Base-by-base conservation (phyloP, 768 basidiomycete species). In the Mycena alexandri region DNA sequence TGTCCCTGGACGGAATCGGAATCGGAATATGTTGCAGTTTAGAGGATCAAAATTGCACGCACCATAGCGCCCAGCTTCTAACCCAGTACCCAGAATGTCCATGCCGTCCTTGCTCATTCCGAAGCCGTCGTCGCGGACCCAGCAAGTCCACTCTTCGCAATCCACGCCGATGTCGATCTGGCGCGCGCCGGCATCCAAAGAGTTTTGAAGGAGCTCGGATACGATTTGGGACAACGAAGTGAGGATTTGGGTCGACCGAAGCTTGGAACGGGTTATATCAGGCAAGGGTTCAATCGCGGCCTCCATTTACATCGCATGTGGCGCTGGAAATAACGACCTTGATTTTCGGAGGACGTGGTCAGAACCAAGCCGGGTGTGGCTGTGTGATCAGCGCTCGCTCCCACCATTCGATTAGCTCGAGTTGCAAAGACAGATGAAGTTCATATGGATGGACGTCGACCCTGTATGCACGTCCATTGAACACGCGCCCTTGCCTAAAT, bases 131-230 rank as follows among this genome's bases (percentile, higher is more conserved):
- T 99, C 97, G 72, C 85, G 85, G 11, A 96, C 92, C 88, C 93
- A 91, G 72, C 94, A 90, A 9, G 84, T 83, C 94, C 95, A 96
- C 48, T 91, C 88, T 48, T 86, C 86, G 55, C 88, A 88, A 74
- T 95, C 87, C 2, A 98, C 75, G 5, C 90, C 89, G 52, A 95
- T 80, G 46, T 92, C 89, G 56, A 99, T 83, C 22, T 85, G 83
- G 17, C 78, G 82, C 0, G 95, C 89, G 33, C 83, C 83, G 3
- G 96, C 94, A 72, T 99, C 97, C 11, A 98, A 83, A 3, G 94
- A 85, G 76, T 99, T 99, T 76, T 96, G 96, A 13, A 96, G 77
- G 41, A 99, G 87, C 78, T 98, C 95, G 2, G 90, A 90, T 22
- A 96, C 81, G 63, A 96, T 83, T 75, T 92, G 89, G 10, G 92